A percentile compares a stretch with the other conserved stretches of the same genome.
These are phyloP conservation scores for Stachybotrys elegans DNA, from an alignment of 2,329 filamentous ascomycete genomes.

Conservation along the genomic window DNA sequence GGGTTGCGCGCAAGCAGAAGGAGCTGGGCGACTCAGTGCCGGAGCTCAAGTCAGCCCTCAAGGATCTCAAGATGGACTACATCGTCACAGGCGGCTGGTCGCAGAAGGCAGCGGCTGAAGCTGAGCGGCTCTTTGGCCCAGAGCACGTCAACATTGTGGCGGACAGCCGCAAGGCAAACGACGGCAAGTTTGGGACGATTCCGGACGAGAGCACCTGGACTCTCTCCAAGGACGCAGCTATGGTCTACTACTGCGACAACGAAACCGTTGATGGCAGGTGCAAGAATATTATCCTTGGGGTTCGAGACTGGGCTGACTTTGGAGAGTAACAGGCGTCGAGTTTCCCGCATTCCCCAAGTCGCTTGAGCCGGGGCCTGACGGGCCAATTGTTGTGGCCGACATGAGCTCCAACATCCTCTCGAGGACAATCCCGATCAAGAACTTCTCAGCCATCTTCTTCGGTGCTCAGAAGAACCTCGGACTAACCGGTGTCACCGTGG, in stretches of 20 bases:
- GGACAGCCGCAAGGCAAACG: conserved; percentile 60
- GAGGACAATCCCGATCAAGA: conserved; percentile 67
- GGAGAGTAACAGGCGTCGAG: conserved; percentile 64
- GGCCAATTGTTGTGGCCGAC: conserved; percentile 79
- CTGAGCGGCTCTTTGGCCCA: conserved; percentile 67
- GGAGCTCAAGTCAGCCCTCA: too few relatives aligned
- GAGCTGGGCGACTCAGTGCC: too few relatives aligned
- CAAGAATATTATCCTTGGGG: background rate
- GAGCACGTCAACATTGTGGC: conserved; percentile 76
- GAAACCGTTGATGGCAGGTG: conserved; percentile 76
- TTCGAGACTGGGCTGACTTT: background rate
- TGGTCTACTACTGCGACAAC: conserved; percentile 91
- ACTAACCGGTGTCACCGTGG: conserved; percentile 78
- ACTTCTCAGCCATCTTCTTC: conserved; percentile 83
- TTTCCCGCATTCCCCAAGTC: conserved; percentile 68
- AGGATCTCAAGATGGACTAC: conserved; percentile 54
- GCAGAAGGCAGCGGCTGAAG: conserved; percentile 82
- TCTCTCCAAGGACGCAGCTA: conserved; percentile 60
- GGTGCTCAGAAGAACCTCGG: conserved; percentile 95
- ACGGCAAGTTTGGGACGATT: conserved; percentile 82
- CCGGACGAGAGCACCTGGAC: conserved; percentile 73
- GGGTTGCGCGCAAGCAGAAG: background rate
- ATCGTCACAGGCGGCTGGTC: conserved; percentile 86
- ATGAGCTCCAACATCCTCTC: conserved; percentile 95
- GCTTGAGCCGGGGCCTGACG: conserved; percentile 53